phyloP scores from a whole-genome alignment of 768 basidiomycete genomes.

The Russula foetens region DNA sequence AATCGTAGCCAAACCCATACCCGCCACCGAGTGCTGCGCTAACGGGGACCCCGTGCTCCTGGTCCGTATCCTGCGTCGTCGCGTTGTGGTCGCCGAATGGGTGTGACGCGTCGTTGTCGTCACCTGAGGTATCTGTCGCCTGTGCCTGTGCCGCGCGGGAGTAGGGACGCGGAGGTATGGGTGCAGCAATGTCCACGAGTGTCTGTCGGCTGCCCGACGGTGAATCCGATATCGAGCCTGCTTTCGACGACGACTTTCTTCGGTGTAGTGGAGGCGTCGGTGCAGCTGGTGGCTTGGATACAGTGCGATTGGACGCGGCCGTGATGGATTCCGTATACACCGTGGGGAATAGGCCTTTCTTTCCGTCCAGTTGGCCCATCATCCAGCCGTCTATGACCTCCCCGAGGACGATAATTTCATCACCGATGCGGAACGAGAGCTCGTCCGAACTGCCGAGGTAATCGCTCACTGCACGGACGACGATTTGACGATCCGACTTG shows the following conservation, averaged over 20 bases:
- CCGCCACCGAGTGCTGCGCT: slow-evolving; percentile 39
- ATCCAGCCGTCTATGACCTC: slow-evolving; percentile 90
- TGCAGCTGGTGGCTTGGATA: slow-evolving; percentile 24
- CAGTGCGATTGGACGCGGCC: slow-evolving; percentile 24
- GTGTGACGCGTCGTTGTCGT: slow-evolving; percentile 39
- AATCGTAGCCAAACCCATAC: slow-evolving; percentile 28
- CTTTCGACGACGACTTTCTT: slow-evolving; percentile 9
- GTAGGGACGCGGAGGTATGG: slow-evolving; percentile 41
- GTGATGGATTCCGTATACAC: slow-evolving; percentile 53
- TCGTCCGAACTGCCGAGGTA: slow-evolving; percentile 74
- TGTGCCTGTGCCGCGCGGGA: slow-evolving; percentile 34
- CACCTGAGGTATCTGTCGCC: slow-evolving; percentile 15
- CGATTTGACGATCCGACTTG: slow-evolving; percentile 28
- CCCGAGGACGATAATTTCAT: slow-evolving; percentile 65
- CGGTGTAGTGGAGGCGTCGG: neutral
- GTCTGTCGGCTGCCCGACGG: slow-evolving; percentile 13
- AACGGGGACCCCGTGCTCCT: neutral
- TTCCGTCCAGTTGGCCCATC: slow-evolving; percentile 69
- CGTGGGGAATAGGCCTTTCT: slow-evolving; percentile 74
- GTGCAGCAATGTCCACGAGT: slow-evolving; percentile 23
- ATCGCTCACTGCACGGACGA: slow-evolving; percentile 66
- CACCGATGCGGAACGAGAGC: slow-evolving; percentile 63
- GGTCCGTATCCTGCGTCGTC: slow-evolving; percentile 25
- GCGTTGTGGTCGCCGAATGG: slow-evolving; percentile 40
- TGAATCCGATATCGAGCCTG: slow-evolving; percentile 1